Base-by-base conservation (phyloP, 2,329 filamentous ascomycete species). In the Paracoccidioides brasiliensis region DNA sequence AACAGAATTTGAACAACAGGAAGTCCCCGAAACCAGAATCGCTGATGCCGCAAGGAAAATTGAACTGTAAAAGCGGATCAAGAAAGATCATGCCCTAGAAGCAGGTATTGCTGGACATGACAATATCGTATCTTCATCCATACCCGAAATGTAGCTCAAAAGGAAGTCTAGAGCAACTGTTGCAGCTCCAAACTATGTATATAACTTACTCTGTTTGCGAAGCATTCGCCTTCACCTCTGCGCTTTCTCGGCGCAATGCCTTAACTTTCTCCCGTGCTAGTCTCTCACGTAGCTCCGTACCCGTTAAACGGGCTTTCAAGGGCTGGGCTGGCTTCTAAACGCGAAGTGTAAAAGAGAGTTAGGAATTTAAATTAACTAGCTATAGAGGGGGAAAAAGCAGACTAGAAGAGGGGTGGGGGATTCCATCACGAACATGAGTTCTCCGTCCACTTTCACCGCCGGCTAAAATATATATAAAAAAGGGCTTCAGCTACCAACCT, bases 231-330 rank as follows among this genome's bases (percentile, higher is more conserved):
- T 69, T 63, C 46, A 61, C 56, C 53, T 49, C 58, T 49, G 57
- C 56, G 52, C 61, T 63, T 54, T 61, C 62, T 52, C 67, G 66
- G 46, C 69, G 67, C 59, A 69, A 63, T 28, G 70, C 69, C 53
- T 68, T 66, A 22, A 71, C 54, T 55, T 64, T 69, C 58, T 72
- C 70, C 53, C 66, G 68, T 7, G 71, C 65, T 22, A 72, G 59
- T 56, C 60, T 69, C 61, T 72, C 68, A 54, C 66, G 69, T 42
- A 72, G 59, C 53, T 70, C 65, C n/a, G 63, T 68, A 41, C 64
- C 61, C 30, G 64, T 63, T 44, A 69, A 61, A 56, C 63, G 64
- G 46, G 56, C 43, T 56, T 48, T 61, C 32, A 55, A 46, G 14
- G 57, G 50, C 48, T 56, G 62, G 43, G 46, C 45, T 46, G 41